Evolutionary conservation across 1,284 basidiomycete species (phyloP).

Genomic region (Cryptococcus sp.): DNA sequence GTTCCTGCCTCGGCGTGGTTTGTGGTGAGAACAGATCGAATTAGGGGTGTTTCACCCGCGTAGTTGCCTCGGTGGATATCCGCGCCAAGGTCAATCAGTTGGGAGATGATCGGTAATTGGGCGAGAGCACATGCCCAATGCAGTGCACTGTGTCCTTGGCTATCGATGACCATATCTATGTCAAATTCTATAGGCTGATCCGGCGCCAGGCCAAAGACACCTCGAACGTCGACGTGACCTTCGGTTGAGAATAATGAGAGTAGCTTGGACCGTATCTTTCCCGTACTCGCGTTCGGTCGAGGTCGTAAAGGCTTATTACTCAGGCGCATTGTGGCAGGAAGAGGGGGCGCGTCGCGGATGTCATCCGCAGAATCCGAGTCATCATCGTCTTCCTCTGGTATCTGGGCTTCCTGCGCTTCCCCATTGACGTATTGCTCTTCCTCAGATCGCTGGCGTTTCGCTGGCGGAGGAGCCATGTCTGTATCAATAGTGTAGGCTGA

Average conservation of each 20-base stretch:
- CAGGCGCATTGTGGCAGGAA: constrained; percentile 60
- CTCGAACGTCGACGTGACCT: constrained; percentile 28
- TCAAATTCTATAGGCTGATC: constrained; percentile 56
- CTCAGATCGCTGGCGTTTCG: constrained; percentile 28
- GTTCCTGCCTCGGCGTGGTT: constrained; percentile 77
- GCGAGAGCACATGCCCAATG: constrained; percentile 91
- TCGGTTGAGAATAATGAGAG: constrained; percentile 38
- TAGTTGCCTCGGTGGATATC: constrained; percentile 89
- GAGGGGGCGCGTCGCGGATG: constrained; percentile 27
- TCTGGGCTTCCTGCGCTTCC: constrained; percentile 5
- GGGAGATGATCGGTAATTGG: constrained; percentile 65
- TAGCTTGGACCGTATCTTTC: constrained; percentile 45
- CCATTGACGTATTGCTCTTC: constrained; percentile 18
- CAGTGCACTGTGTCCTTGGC: constrained; percentile 90
- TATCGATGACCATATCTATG: constrained; percentile 81
- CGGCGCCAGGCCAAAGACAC: constrained; percentile 25
- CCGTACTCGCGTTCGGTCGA: constrained; percentile 58
- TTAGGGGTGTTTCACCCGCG: constrained; percentile 90
- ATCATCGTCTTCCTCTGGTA: constrained; percentile 25
- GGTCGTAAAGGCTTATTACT: constrained; percentile 67
- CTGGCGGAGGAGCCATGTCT: constrained; percentile 30
- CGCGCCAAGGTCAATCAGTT: constrained; percentile 70
- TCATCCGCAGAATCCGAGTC: constrained; percentile 40
- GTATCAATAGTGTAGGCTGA: constrained; percentile 14
- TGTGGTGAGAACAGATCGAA: constrained; percentile 86